These are phyloP conservation scores for Megacollybia platyphylla DNA, from an alignment of 1,284 basidiomycete species.

Conservation along the genomic window DNA sequence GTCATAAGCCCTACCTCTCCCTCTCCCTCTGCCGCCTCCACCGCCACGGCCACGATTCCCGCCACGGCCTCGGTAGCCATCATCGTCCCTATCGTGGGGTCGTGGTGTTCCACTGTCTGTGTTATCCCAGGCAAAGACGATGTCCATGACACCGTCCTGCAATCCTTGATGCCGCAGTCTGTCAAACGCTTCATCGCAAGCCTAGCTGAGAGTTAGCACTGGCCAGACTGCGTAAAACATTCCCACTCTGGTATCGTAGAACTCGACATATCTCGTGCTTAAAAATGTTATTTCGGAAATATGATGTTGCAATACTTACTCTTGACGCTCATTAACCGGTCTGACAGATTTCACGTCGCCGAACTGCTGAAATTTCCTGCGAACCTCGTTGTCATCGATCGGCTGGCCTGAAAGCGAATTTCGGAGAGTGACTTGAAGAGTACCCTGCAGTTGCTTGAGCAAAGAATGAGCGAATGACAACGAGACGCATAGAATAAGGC, in stretches of 20 bases:
- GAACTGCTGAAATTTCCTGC: slow-evolving; percentile 73
- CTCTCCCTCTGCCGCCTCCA: slow-evolving; percentile 20
- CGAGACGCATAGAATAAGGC: neutral
- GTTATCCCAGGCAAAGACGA: slow-evolving; percentile 80
- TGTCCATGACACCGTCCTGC: slow-evolving; percentile 80
- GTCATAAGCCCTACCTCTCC: slow-evolving; percentile 16
- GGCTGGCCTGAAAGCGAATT: slow-evolving; percentile 52
- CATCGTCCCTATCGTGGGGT: slow-evolving; percentile 19
- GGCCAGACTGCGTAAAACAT: slow-evolving; percentile 1
- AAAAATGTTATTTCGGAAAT: slow-evolving; percentile 4
- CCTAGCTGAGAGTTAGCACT: slow-evolving; percentile 24
- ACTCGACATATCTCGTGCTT: slow-evolving; percentile 80
- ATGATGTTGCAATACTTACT: slow-evolving; percentile 28
- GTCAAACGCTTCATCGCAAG: slow-evolving; percentile 71
- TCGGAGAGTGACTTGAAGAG: slow-evolving; percentile 67
- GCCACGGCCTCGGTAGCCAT: slow-evolving; percentile 20
- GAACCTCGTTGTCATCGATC: slow-evolving; percentile 76
- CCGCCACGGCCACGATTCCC: slow-evolving; percentile 28
- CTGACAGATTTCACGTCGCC: slow-evolving; percentile 83
- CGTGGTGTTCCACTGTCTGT: slow-evolving; percentile 30
- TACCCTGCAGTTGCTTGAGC: slow-evolving; percentile 61
- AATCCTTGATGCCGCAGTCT: slow-evolving; percentile 65
- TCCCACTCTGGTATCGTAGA: slow-evolving; percentile 73
- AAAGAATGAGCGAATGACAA: slow-evolving; percentile 1
- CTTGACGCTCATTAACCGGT: slow-evolving; percentile 49